A percentile compares a stretch with the other conserved stretches of the same genome.
Evolutionary conservation across 2,329 filamentous ascomycete species (phyloP).

Genomic region (Seiridium cupressi): DNA sequence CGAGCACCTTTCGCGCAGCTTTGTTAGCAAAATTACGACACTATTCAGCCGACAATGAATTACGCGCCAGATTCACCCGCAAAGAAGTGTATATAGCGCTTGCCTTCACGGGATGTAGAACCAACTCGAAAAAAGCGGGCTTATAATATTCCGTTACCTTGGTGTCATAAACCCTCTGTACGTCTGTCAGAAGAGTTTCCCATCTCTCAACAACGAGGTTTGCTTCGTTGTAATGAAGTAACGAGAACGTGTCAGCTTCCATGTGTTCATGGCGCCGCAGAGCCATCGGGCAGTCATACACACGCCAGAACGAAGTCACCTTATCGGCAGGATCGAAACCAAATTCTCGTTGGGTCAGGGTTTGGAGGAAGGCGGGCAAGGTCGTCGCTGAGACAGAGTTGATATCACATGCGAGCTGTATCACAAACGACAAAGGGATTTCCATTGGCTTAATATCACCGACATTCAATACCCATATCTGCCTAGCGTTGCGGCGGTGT

Average conservation of each 20-base stretch:
- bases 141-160: neutral
- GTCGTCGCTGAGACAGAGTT: constrained; percentile 36
- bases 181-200: neutral
- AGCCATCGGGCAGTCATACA: neutral
- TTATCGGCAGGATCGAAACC: neutral
- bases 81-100: neutral
- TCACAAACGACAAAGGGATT: neutral
- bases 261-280: constrained; percentile 9
- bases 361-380: constrained; percentile 19
- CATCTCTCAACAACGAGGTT: neutral
- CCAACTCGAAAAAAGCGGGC: neutral
- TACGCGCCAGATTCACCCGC: neutral
- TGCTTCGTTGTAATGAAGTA: neutral
- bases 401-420: neutral
- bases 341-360: neutral
- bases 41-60: neutral
- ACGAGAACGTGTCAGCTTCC: neutral
- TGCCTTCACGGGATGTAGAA: neutral
- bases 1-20: neutral
- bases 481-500: neutral
- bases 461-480: constrained; percentile 1
- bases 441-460: constrained; percentile 1
- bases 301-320: neutral
- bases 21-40: neutral
- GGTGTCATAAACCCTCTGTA: neutral